Evolutionary conservation across 257 asterid species (phyloP).

Genomic region (Solanum chilense): DNA sequence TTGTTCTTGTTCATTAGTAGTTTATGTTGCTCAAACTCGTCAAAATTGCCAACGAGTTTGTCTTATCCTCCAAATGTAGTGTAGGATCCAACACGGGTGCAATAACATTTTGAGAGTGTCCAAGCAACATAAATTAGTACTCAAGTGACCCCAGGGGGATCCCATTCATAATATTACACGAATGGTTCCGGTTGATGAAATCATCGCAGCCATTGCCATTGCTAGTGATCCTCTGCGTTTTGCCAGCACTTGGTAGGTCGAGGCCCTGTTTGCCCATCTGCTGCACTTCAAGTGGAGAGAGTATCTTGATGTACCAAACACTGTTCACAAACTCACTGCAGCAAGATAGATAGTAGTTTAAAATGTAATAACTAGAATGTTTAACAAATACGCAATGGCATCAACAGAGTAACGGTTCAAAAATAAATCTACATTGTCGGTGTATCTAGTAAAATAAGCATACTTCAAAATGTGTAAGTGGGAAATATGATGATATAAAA

Average conservation of each 20-base stretch:
- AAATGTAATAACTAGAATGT: background rate
- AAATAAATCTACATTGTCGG: background rate
- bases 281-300: slow-evolving; percentile 87
- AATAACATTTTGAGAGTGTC: background rate
- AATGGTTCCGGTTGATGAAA: slow-evolving; percentile 31
- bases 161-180: slow-evolving; percentile 38
- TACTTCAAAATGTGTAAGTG: background rate
- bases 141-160: slow-evolving; percentile 63
- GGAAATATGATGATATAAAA: background rate
- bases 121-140: slow-evolving; percentile 17
- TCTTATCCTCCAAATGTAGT: background rate
- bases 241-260: slow-evolving; percentile 38
- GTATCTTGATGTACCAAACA: slow-evolving; percentile 89
- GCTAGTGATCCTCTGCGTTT: slow-evolving; percentile 25
- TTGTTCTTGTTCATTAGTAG: background rate
- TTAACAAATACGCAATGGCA: background rate
- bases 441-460: background rate
- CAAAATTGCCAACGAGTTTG: background rate
- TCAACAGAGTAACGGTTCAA: background rate
- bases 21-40: background rate
- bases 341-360: background rate
- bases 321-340: slow-evolving; percentile 74
- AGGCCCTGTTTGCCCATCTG: slow-evolving; percentile 89
- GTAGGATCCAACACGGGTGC: background rate
- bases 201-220: slow-evolving; percentile 40